phyloP scores from a whole-genome alignment of 495 filamentous ascomycete species.

The Parathielavia appendiculata region DNA sequence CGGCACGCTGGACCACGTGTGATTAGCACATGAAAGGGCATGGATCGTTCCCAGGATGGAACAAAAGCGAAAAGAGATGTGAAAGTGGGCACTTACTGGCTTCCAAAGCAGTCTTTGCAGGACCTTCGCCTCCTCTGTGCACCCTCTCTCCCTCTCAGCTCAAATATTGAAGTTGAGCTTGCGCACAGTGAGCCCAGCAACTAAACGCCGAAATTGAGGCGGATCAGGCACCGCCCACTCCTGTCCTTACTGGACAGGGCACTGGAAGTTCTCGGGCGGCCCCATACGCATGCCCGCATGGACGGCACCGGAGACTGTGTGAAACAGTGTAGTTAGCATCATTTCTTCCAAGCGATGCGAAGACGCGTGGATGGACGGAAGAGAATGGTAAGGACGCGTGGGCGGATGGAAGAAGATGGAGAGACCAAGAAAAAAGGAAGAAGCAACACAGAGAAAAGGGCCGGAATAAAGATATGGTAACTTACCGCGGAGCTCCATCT shows the following conservation, averaged over 20 bases:
- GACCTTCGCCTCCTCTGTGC: no score
- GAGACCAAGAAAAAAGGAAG: no score
- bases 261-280: no score
- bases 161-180: no score
- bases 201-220: no score
- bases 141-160: no score
- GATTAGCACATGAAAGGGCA: no score
- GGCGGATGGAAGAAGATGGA: not conserved
- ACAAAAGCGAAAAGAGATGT: not conserved
- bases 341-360: not conserved
- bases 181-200: no score
- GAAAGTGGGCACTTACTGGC: not conserved
- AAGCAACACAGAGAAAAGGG: not conserved
- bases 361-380: not conserved
- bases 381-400: not conserved
- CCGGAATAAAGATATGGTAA: not conserved
- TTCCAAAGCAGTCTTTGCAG: not conserved
- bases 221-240: no score
- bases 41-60: no score
- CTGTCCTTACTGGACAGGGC: no score
- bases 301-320: constrained; percentile 4
- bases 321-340: not conserved
- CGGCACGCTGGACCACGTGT: no score
- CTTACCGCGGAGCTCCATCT: not conserved
- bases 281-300: not conserved